Evolutionary conservation across 768 basidiomycete genomes (phyloP), one percentile per base, ranked within the genome.

Genomic region (Auricularia sp.): DNA sequence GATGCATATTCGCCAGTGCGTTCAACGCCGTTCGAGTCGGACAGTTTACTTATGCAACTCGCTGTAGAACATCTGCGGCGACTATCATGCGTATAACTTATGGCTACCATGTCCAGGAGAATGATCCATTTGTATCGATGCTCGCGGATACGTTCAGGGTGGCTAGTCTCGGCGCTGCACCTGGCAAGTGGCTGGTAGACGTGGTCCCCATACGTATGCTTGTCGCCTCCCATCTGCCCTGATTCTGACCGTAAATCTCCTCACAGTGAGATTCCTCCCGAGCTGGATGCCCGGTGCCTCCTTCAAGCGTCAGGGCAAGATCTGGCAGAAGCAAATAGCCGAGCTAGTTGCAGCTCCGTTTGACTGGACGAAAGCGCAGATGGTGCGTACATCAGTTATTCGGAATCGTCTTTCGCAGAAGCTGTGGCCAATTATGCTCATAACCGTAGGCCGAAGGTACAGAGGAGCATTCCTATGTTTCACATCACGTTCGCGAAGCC

Each of bases 311-410:
- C 36, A 63, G 33, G 68, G 63, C 3, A 24, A 35, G 33, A 33
- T 36, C 6, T 34, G 44, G 51, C 58, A 21, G 16, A 21, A 73
- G 64, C 76, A 76, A 1, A 73, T 80, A 1, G 68, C 71, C 2
- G 72, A 75, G 7, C 78, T 82, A 73, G 72, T 80, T 3, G 75
- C 78, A 24, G 71, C 71, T 5, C 84, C 85, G 0, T 82, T 76
- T 56, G 69, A 74, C 6, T 80, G 75, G 61, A 80, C 80, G 3
- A 75, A 77, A 45, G 68, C 80, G 21, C 78, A 82, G 66, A 79
- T 85, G 72, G 84, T 84, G 44, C 21, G 24, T 59, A 42, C 35
- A 21, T 59, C 8, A 39, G 62, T 61, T 54, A 44, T 45, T 21
- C 3, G 42, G 29, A 29, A 29, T 29, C 29, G 29, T 29, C 29